These are phyloP conservation scores for Cinnamomum chago DNA, from an alignment of 164 flowering plant species.

Conservation along the genomic window DNA sequence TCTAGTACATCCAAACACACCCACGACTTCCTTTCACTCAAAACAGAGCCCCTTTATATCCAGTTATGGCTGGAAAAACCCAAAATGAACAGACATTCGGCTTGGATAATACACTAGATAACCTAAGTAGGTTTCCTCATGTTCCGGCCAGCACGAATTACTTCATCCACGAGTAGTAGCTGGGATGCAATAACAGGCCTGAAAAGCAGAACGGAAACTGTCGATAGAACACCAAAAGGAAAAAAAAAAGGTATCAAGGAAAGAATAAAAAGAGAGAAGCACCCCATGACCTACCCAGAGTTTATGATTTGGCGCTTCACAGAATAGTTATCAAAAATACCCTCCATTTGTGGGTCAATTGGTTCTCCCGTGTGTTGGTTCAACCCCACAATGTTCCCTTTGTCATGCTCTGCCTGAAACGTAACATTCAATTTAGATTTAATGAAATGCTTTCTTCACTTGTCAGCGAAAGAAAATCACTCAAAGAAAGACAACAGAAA, in stretches of 20 bases:
- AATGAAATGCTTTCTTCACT: background rate
- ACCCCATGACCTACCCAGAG: conserved; percentile 60
- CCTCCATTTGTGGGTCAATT: conserved; percentile 94
- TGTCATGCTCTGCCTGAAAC: conserved; percentile 86
- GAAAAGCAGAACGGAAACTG: conserved; percentile 14
- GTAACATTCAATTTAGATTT: background rate
- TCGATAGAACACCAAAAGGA: background rate
- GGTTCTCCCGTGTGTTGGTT: conserved; percentile 89
- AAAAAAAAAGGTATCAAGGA: too few relatives aligned
- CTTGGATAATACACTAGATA: background rate
- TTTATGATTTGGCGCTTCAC: conserved; percentile 94
- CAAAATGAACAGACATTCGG: background rate
- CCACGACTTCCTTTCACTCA: background rate
- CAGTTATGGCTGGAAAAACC: background rate
- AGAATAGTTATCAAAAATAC: conserved; percentile 93
- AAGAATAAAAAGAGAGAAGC: background rate
- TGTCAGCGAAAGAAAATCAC: background rate
- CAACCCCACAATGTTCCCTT: conserved; percentile 84
- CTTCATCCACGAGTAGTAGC: conserved; percentile 92
- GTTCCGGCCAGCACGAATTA: conserved; percentile 96
- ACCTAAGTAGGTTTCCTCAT: conserved; percentile 89
- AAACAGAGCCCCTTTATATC: background rate
- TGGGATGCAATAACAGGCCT: conserved; percentile 98
- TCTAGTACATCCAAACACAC: background rate
- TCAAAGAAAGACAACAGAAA: background rate